Evolutionary conservation across 352 stramenopile genomes (phyloP), one percentile per base, ranked within the genome.

Genomic region (Globisporangium takayamanum): DNA sequence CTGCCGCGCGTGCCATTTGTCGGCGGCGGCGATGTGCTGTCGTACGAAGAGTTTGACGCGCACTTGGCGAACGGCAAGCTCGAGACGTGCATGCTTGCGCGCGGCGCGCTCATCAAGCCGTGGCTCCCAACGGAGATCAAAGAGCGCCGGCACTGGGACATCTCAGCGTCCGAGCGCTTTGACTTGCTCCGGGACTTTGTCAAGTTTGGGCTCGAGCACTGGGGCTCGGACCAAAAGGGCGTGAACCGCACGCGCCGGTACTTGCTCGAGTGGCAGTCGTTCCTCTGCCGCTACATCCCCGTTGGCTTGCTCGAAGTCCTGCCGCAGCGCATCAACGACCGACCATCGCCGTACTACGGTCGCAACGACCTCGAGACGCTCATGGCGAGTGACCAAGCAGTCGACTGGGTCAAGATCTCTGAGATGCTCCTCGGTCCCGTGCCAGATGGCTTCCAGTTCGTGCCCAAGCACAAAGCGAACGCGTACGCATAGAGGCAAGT

Each of bases 121-220:
- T 99, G 97, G 97, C 76, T 99, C 41, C 94, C 94, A 5, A 99
- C 81, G 0, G 97, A 99, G 73, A 99, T 99, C 59, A 99, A 99
- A 71, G 97, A 99, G 73, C 78, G 93, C 30, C 78, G 95, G 25
- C 84, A 99, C 70, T 98, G 76, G 76, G 97, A 99, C 74, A 99
- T 99, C 57, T 98, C 91, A 18, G 83, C 96, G 5, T 89, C 83
- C 2, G 97, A 99, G 66, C 57, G 49, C n/a, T 22, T 64, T 2
- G 97, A 99, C 55, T 92, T 99, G 60, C 73, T 99, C 25, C 97
- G 98, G 64, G 84, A 98, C 53, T 99, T 99, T 78, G 87, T 96
- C 42, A 87, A 88, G 25, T 99, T 98, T 70, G 97, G 97, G 14
- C 72, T 99, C 26, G 97, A 99, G 64, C 96, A 99, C 78, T 99